phyloP scores from a whole-genome alignment of 768 basidiomycete species.

The Chalciporus sphaerocephalus region DNA sequence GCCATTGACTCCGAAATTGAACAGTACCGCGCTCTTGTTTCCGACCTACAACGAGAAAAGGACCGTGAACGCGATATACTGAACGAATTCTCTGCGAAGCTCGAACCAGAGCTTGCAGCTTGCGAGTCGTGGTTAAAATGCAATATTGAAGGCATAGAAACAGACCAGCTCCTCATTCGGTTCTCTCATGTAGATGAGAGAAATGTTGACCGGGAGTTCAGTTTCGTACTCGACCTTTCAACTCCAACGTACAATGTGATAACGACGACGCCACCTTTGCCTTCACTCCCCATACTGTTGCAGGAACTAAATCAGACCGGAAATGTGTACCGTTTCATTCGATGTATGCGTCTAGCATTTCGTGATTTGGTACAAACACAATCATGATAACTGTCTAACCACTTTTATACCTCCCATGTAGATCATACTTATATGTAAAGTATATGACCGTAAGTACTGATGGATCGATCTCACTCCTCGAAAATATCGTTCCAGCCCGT shows the following conservation, averaged over 20 bases:
- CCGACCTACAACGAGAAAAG: constrained; percentile 67
- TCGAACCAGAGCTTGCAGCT: constrained; percentile 51
- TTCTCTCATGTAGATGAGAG: constrained; percentile 62
- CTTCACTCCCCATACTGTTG: constrained; percentile 62
- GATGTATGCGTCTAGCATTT: constrained; percentile 56
- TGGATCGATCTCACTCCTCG: constrained; percentile 30
- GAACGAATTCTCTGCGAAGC: constrained; percentile 46
- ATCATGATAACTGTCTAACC: too few species aligned
- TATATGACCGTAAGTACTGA: too few species aligned
- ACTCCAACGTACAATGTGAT: constrained; percentile 63
- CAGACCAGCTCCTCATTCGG: constrained; percentile 66
- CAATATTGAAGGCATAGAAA: constrained; percentile 73
- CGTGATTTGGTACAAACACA: constrained; percentile 19
- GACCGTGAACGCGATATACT: constrained; percentile 59
- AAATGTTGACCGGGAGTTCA: constrained; percentile 60
- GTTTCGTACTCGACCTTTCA: constrained; percentile 73
- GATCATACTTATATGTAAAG: too few species aligned
- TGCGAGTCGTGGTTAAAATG: constrained; percentile 59
- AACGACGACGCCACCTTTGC: constrained; percentile 70
- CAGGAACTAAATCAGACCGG: constrained; percentile 65
- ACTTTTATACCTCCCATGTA: too few species aligned
- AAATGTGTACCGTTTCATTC: constrained; percentile 71
- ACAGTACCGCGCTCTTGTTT: constrained; percentile 58
- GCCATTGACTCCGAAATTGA: constrained; percentile 67
- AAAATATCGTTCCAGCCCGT: constrained; percentile 63